Conservation (phyloP, 2,329 filamentous ascomycete genomes). For the Stylonectria norvegica region DNA sequence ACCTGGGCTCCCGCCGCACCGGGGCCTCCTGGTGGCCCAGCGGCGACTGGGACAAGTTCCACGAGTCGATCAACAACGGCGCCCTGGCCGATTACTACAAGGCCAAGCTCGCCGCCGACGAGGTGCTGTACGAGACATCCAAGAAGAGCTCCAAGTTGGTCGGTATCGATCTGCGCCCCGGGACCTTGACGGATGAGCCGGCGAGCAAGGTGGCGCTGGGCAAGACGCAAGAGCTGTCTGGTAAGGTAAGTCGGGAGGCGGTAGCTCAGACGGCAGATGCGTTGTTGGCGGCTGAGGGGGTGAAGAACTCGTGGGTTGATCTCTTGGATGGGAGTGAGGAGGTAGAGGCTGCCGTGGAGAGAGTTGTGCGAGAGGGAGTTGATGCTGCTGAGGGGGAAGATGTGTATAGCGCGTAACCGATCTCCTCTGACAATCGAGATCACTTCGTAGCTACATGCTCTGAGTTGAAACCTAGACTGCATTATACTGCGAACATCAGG, state of each 20-base stretch:
- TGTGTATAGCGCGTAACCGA: slow-evolving; percentile 30
- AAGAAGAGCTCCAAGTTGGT: slow-evolving; percentile 41
- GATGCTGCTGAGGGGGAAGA: slow-evolving; percentile 53
- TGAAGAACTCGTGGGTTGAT: slow-evolving; percentile 53
- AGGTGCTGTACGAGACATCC: slow-evolving; percentile 49
- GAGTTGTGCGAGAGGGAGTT: slow-evolving; percentile 47
- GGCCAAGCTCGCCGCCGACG: slow-evolving; percentile 60
- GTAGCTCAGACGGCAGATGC: slow-evolving; percentile 58
- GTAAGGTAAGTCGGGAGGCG: slow-evolving; percentile 51
- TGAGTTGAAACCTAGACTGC: too few relatives aligned
- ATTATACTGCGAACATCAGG: too few relatives aligned
- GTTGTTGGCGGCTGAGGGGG: slow-evolving; percentile 48
- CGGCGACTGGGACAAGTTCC: slow-evolving; percentile 46
- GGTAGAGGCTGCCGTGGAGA: slow-evolving; percentile 44
- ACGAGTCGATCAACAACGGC: slow-evolving; percentile 38
- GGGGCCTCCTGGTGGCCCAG: slow-evolving; percentile 56
- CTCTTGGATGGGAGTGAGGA: slow-evolving; percentile 52
- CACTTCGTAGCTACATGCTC: too few relatives aligned
- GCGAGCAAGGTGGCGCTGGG: slow-evolving; percentile 48
- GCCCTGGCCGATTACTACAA: slow-evolving; percentile 52
- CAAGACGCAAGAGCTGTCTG: slow-evolving; percentile 37
- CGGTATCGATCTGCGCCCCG: slow-evolving; percentile 54
- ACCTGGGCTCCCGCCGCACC: slow-evolving; percentile 50
- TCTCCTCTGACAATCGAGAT: too few relatives aligned
- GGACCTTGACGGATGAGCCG: slow-evolving; percentile 45